Percentiles rank a stretch among this genome's conserved stretches.
These are phyloP conservation scores for Microbotryum scabiosae DNA, from an alignment of 1,284 basidiomycete species.

Conservation along the genomic window DNA sequence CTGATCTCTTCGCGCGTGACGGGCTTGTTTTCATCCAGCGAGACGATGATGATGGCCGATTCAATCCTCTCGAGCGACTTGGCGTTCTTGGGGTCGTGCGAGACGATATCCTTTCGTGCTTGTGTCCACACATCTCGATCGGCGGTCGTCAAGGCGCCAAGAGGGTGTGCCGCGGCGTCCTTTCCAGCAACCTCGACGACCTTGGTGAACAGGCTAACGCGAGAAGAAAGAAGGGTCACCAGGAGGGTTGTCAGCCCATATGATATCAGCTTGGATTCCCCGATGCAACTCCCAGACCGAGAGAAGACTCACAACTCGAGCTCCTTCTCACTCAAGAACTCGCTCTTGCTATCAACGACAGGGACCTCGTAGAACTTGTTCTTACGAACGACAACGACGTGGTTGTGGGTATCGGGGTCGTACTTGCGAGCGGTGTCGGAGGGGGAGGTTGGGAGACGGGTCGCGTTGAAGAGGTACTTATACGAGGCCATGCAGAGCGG, in stretches of 20 bases:
- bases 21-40: slow-evolving; percentile 71
- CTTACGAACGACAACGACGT: slow-evolving; percentile 83
- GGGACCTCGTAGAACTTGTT: slow-evolving; percentile 81
- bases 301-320: slow-evolving; percentile 53
- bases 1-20: slow-evolving; percentile 73
- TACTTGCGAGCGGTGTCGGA: slow-evolving; percentile 79
- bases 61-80: slow-evolving; percentile 69
- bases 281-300: neutral
- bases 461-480: slow-evolving; percentile 92
- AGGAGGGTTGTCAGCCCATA: neutral
- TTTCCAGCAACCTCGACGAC: slow-evolving; percentile 63
- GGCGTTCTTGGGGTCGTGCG: slow-evolving; percentile 59
- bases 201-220: slow-evolving; percentile 60
- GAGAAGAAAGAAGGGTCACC: neutral
- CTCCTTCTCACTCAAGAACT: slow-evolving; percentile 64
- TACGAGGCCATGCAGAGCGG: slow-evolving; percentile 94
- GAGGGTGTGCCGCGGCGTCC: slow-evolving; percentile 46
- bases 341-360: slow-evolving; percentile 55
- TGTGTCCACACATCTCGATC: slow-evolving; percentile 79
- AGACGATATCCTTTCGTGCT: slow-evolving; percentile 60
- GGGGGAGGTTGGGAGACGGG: slow-evolving; percentile 72
- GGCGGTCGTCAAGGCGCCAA: slow-evolving; percentile 79
- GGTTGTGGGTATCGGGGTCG: slow-evolving; percentile 65
- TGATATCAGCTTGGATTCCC: no score
- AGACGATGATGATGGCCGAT: slow-evolving; percentile 77